phyloP scores from a whole-genome alignment of 352 stramenopile species.

The Phytopythium cucurbitacearum region DNA sequence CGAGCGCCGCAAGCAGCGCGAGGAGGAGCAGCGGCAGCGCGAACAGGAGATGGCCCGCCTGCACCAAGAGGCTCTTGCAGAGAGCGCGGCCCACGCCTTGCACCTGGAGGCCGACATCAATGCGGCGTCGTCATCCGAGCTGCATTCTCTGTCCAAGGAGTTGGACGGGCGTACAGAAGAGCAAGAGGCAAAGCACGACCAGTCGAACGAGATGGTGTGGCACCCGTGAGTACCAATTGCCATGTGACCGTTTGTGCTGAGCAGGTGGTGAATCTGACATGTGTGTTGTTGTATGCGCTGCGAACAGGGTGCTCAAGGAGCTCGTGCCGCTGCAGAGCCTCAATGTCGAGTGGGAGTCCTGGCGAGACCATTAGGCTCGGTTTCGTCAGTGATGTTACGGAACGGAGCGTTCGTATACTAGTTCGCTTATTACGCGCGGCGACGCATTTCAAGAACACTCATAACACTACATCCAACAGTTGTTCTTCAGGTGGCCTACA shows the following conservation, averaged over 20 bases:
- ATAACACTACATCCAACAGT: neutral
- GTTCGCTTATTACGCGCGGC: neutral
- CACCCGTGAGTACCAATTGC: constrained; percentile 52
- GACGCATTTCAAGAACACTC: no score
- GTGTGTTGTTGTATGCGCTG: neutral
- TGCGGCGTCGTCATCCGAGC: constrained; percentile 29
- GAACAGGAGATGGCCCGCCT: constrained; percentile 65
- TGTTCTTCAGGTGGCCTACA: constrained; percentile 8
- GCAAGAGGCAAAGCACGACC: constrained; percentile 51
- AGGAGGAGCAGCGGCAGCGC: constrained; percentile 59
- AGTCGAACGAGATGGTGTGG: constrained; percentile 77
- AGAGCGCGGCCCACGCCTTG: constrained; percentile 68
- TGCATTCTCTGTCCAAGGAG: constrained; percentile 63
- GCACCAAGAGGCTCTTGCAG: constrained; percentile 66
- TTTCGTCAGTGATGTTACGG: neutral
- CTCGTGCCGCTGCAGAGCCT: constrained; percentile 73
- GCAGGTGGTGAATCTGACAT: neutral
- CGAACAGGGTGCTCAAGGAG: constrained; percentile 58
- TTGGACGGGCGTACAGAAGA: constrained; percentile 44
- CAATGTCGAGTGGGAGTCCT: constrained; percentile 80
- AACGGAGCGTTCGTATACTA: neutral
- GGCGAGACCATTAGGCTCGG: constrained; percentile 60
- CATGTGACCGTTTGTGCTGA: neutral
- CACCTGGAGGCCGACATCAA: constrained; percentile 69
- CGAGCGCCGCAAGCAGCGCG: constrained; percentile 48